These are phyloP conservation scores for Grifola frondosa DNA, from an alignment of 1,284 basidiomycete species.

Conservation along the genomic window DNA sequence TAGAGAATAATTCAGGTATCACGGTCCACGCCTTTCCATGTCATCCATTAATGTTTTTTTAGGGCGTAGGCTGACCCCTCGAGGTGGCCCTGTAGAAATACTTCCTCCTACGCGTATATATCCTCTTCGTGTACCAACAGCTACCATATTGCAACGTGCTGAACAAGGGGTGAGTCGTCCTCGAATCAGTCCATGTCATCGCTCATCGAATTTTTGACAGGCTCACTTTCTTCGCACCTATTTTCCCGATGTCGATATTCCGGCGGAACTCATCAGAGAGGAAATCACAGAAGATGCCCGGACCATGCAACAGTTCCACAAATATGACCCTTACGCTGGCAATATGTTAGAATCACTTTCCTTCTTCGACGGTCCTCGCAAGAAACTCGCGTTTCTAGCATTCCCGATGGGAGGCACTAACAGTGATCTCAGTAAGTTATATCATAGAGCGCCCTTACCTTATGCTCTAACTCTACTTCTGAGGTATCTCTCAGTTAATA, in stretches of 20 bases:
- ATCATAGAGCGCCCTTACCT: too few relatives aligned
- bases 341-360: slow-evolving; percentile 47
- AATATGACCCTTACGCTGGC: slow-evolving; percentile 57
- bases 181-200: not conserved
- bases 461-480: too few relatives aligned
- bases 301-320: slow-evolving; percentile 31
- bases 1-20: slow-evolving; percentile 29
- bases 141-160: slow-evolving; percentile 43
- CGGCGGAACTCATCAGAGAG: slow-evolving; percentile 58
- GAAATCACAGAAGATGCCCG: slow-evolving; percentile 48
- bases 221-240: slow-evolving; percentile 65
- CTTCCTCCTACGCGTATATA: slow-evolving; percentile 57
- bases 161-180: slow-evolving; percentile 58
- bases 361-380: slow-evolving; percentile 28
- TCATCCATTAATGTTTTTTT: not conserved
- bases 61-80: slow-evolving; percentile 29
- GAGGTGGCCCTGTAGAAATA: slow-evolving; percentile 38
- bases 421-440: slow-evolving; percentile 56
- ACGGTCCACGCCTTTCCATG: slow-evolving; percentile 1
- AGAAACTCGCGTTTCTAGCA: slow-evolving; percentile 37
- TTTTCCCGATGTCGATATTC: slow-evolving; percentile 70
- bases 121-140: slow-evolving; percentile 28
- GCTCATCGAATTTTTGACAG: slow-evolving; percentile 34
- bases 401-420: slow-evolving; percentile 65
- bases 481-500: too few relatives aligned